Percentiles rank a stretch among this genome's conserved stretches.
phyloP scores from a whole-genome alignment of 306 rosid genomes.

The Dalbergia oliveri region DNA sequence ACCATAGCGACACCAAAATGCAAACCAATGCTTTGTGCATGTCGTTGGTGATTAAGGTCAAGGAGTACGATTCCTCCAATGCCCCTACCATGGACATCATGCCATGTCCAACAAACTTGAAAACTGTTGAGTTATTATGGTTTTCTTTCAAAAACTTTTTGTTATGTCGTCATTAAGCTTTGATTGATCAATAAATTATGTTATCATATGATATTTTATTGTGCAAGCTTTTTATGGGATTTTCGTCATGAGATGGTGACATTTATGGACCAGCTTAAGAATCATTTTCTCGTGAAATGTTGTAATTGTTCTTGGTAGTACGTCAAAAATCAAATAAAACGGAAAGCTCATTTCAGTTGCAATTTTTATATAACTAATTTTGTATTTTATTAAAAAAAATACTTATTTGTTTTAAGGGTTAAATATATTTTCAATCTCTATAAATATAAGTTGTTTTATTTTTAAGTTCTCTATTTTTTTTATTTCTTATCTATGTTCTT shows the following conservation, averaged over 20 bases:
- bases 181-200: constrained; percentile 41
- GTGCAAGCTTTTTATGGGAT: constrained; percentile 37
- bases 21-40: constrained; percentile 35
- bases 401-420: not conserved
- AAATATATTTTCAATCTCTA: too few species aligned
- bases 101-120: constrained; percentile 36
- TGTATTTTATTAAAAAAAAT: not conserved
- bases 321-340: not conserved
- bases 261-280: constrained; percentile 47
- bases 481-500: too few species aligned
- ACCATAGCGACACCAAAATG: constrained; percentile 26
- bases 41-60: constrained; percentile 47
- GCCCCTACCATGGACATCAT: constrained; percentile 44
- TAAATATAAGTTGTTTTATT: too few species aligned
- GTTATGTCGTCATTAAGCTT: constrained; percentile 49
- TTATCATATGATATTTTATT: constrained; percentile 22
- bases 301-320: constrained; percentile 24
- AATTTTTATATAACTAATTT: not conserved
- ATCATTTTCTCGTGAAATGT: constrained; percentile 27
- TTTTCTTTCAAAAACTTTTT: constrained; percentile 39
- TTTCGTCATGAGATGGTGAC: constrained; percentile 50
- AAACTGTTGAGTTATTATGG: not conserved
- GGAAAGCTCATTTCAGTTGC: not conserved
- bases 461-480: too few species aligned
- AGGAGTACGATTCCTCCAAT: constrained; percentile 51